Evolutionary conservation across 495 filamentous ascomycete species (phyloP).

Genomic region (Letharia columbiana): DNA sequence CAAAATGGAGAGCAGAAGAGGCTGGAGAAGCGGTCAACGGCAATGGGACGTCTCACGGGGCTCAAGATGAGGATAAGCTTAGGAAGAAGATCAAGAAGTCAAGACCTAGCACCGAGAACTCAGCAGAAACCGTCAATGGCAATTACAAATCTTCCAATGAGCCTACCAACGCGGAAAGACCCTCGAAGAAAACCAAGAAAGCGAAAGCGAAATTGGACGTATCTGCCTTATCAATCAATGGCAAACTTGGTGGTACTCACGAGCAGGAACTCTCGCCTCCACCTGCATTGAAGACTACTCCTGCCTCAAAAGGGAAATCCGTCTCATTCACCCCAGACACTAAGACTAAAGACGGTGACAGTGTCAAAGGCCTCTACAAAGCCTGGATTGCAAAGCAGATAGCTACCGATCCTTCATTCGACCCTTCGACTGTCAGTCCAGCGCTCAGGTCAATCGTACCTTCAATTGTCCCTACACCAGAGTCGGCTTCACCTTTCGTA

Average conservation of each 20-base stretch:
- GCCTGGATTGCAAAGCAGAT: slow-evolving; percentile 37
- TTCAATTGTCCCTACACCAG: not conserved
- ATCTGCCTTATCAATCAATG: not conserved
- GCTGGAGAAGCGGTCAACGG: not conserved
- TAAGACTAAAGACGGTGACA: slow-evolving; percentile 51
- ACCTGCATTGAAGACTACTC: not conserved
- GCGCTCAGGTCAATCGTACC: slow-evolving; percentile 17
- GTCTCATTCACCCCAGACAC: slow-evolving; percentile 69
- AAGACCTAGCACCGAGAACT: not conserved
- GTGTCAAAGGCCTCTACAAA: slow-evolving; percentile 38
- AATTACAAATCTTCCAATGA: slow-evolving; percentile 21
- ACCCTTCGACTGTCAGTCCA: slow-evolving; percentile 23
- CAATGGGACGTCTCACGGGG: not conserved
- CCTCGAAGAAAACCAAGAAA: slow-evolving; percentile 20
- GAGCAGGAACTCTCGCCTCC: slow-evolving; percentile 25
- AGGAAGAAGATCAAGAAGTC: not conserved
- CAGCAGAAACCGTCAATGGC: slow-evolving; percentile 1
- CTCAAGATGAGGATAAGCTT: not conserved
- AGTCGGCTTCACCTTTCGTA: slow-evolving; percentile 3
- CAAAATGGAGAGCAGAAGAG: not conserved
- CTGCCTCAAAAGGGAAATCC: slow-evolving; percentile 42
- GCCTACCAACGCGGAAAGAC: not conserved
- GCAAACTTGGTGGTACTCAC: slow-evolving; percentile 2
- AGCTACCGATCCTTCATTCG: slow-evolving; percentile 24
- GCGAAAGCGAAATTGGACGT: slow-evolving; percentile 21